Base-by-base conservation (phyloP, 164 flowering plant species). In the Pachysandra terminalis region DNA sequence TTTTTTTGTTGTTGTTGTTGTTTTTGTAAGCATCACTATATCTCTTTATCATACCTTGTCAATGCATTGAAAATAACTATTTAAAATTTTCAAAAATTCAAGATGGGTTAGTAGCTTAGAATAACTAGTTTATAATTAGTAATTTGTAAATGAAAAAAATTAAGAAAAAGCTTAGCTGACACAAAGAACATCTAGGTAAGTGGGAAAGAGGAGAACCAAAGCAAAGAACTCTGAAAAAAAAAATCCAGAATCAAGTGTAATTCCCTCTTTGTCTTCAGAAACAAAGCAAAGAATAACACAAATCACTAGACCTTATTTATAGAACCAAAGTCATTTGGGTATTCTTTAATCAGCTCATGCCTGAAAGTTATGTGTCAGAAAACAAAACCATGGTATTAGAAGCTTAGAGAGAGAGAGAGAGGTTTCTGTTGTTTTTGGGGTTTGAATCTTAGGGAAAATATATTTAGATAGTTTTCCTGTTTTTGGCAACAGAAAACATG, bases 131-230 rank as follows among this genome's bases (percentile, higher is more conserved):
- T 45, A 45, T 45, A 3, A 5, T 45, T 3, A 3, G 51, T 5
- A 10, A 45, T 45, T 45, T 45, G 51, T 45, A 45, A 45, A 10
- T 15, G 17, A 45, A 45, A n/a, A n/a, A n/a, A 45, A 5, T 45
- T 10, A 45, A 10, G 14, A 45, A 10, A 45, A 13, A 12, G 51
- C n/a, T n/a, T 71, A 73, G 55, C n/a, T 70, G 85, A 82, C 85
- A 83, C 55, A 81, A 75, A 66, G 97, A 87, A 88, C 87, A 84
- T 87, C 87, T 91, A 67, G 96, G 93, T 85, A 85, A 86, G 82
- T 73, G 97, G 75, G 90, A 90, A 89, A 92, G 89, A 69, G 76
- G 67, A 71, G 24, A 10, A 19, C 63, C 80, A 81, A 82, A 80
- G 80, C 76, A 79, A 79, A 75, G 72, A 83, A 83, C 84, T 77